Conservation (phyloP, 2,329 filamentous ascomycete genomes). For the Cladosporium halotolerans region DNA sequence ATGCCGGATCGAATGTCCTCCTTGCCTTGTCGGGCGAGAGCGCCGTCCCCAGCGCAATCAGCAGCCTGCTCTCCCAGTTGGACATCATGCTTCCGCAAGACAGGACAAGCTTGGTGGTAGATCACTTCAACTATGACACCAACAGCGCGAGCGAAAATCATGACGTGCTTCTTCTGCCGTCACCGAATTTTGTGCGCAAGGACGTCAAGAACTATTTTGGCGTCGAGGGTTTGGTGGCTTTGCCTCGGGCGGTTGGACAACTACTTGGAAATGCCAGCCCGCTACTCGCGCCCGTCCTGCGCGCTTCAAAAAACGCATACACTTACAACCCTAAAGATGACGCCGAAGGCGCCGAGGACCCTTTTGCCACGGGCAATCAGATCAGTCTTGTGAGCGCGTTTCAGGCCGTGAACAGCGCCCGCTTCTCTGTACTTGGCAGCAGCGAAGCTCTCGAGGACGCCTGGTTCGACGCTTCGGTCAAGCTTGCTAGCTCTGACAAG, state of each 20-base stretch:
- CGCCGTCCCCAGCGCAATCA: conserved; percentile 64
- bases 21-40: conserved; percentile 70
- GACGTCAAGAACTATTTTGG: conserved; percentile 74
- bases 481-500: conserved; percentile 43
- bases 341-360: conserved; percentile 62
- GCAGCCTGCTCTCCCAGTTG: conserved; percentile 75
- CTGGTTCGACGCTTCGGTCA: conserved; percentile 80
- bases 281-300: conserved; percentile 73
- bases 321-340: conserved; percentile 92
- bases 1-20: conserved; percentile 85
- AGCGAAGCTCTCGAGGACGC: conserved; percentile 80
- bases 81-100: conserved; percentile 84
- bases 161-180: conserved; percentile 75
- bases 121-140: conserved; percentile 92
- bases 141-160: conserved; percentile 72
- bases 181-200: conserved; percentile 57
- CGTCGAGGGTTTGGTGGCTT: conserved; percentile 64
- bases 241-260: conserved; percentile 76
- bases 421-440: conserved; percentile 77
- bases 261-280: conserved; percentile 68
- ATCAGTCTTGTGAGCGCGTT: conserved; percentile 76
- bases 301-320: conserved; percentile 79
- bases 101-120: conserved; percentile 77
- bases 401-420: conserved; percentile 89
- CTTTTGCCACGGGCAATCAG: conserved; percentile 79